Base-by-base conservation (phyloP, 2,329 filamentous ascomycete genomes). In the Blumeria hordei region DNA sequence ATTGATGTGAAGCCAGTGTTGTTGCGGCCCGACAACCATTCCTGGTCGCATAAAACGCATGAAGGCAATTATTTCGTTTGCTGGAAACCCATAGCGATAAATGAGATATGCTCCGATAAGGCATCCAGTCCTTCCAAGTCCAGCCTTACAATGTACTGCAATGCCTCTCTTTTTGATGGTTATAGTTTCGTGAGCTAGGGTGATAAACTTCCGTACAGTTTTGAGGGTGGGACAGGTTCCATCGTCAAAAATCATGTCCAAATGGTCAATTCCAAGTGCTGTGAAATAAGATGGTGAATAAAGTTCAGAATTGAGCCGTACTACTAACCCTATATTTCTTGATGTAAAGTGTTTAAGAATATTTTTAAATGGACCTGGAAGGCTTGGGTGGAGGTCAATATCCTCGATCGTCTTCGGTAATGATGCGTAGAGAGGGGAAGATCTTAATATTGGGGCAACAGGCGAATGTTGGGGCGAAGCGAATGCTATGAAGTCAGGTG, bases 211-310 rank as follows among this genome's bases (percentile, higher is more conserved):
- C 61, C 86, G 81, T 33, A 98, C 92, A n/a, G 88, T 81, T 16
- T 78, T 78, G 54, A 98, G 72, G 1, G 87, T 81, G 21, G 92
- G 92, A 67, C 92, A 98, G 3, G 92, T 98, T 60, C 92, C 92
- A 63, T 98, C 92, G 64, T 96, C 92, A 65, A 98, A 98, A 64
- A 98, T 96, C 92, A 98, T 98, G 70, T 98, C 92, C 43, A 96
- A 74, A 66, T 98, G 92, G 63, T 88, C 82, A 64, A 98, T 96
- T 34, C 90, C 90, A 54, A 98, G 74, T 3, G 88, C 86, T 59
- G 90, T 92, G 68, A 98, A 98, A 71, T 90, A 95, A n/a, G 88
- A 88, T 0, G 92, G 85, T 0, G 86, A 94, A 73, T 98, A 98
- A 7, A 98, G 77, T 61, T 88, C 85, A 0, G 88, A 96, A 72